A percentile compares a stretch with the other conserved stretches of the same genome.
phyloP scores from a whole-genome alignment of 257 asterid species.

The Asclepias syriaca region DNA sequence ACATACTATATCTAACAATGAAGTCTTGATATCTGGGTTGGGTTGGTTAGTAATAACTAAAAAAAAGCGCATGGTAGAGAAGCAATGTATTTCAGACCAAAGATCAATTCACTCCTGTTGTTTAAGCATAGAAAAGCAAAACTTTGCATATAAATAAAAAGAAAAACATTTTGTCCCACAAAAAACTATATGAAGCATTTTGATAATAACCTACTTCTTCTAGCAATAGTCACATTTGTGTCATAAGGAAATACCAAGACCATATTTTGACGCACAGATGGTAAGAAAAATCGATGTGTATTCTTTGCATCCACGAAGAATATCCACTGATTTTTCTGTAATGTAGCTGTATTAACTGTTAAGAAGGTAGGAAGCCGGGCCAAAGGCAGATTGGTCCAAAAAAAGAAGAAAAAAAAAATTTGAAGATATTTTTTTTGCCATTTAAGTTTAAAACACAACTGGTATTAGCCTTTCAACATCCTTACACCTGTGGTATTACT shows the following conservation, averaged over 20 bases:
- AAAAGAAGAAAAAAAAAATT: too few species aligned
- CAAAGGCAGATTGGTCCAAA: constrained; percentile 12
- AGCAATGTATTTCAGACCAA: neutral
- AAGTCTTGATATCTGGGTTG: neutral
- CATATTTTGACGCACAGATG: neutral
- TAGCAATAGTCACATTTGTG: neutral
- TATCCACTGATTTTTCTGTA: neutral
- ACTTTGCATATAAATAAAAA: neutral
- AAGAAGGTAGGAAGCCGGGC: constrained; percentile 1
- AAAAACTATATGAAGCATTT: neutral
- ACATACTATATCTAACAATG: neutral
- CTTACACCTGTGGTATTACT: neutral
- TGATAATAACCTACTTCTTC: neutral
- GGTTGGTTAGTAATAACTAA: neutral
- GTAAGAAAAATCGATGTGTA: neutral
- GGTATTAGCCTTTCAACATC: neutral
- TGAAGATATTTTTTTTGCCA: constrained; percentile 4
- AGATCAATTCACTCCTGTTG: neutral
- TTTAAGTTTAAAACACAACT: constrained; percentile 8
- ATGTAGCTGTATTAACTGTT: neutral
- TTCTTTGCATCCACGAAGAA: neutral
- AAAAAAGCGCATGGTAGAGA: neutral
- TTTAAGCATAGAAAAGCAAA: neutral
- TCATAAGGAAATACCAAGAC: neutral
- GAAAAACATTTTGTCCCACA: neutral